Evolutionary conservation across 1,284 basidiomycete genomes (phyloP).

Genomic region (Marasmius sp.): DNA sequence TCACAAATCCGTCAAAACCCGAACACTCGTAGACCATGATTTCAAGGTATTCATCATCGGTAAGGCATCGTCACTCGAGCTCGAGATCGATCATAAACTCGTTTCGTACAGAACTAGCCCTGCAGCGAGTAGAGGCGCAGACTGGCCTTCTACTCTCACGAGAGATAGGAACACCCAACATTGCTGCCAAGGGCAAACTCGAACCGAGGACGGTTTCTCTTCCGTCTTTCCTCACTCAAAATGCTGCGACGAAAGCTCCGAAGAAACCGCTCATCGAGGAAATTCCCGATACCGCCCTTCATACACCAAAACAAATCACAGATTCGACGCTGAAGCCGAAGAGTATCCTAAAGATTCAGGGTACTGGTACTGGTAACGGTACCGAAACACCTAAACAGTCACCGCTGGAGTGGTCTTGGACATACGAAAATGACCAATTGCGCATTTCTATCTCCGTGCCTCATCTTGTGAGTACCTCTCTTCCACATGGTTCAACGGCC

Average conservation of each 20-base stretch:
- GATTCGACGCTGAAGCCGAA: constrained; percentile 23
- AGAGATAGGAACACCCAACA: constrained; percentile 67
- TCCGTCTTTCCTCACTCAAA: constrained; percentile 42
- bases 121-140: constrained; percentile 68
- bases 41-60: constrained; percentile 73
- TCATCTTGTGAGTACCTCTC: constrained; percentile 5
- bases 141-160: constrained; percentile 57
- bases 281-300: constrained; percentile 20
- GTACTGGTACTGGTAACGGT: constrained; percentile 43
- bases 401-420: constrained; percentile 12
- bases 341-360: constrained; percentile 35
- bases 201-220: constrained; percentile 54
- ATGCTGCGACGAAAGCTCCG: background rate
- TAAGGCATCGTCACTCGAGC: constrained; percentile 25
- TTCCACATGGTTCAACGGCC: background rate
- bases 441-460: constrained; percentile 10
- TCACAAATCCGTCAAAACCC: constrained; percentile 55
- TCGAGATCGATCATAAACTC: background rate
- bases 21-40: constrained; percentile 54
- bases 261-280: constrained; percentile 50
- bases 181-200: constrained; percentile 65
- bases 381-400: constrained; percentile 32
- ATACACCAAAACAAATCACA: constrained; percentile 5
- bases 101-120: constrained; percentile 50
- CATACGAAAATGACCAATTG: constrained; percentile 4